Conservation (phyloP, 148 eudicot species). For the Camellia granthamiana region DNA sequence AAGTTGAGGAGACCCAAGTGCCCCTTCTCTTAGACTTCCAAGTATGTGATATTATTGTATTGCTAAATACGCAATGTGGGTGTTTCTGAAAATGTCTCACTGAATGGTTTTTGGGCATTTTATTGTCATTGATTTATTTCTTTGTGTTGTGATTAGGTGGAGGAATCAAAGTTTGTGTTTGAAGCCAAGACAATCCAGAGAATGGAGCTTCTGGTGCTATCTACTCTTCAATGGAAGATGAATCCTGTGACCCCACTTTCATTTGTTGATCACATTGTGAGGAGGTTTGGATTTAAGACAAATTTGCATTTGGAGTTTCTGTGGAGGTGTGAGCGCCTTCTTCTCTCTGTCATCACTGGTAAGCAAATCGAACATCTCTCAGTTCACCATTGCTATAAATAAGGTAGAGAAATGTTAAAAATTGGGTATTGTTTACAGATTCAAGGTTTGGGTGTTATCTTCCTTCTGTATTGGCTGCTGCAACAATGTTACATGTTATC, state of each 20-base stretch:
- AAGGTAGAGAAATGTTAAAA: neutral
- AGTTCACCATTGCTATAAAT: neutral
- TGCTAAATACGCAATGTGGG: slow-evolving; percentile 12
- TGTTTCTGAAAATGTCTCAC: slow-evolving; percentile 32
- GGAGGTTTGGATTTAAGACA: slow-evolving; percentile 47
- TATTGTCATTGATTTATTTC: slow-evolving; percentile 11
- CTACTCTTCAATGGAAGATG: slow-evolving; percentile 78
- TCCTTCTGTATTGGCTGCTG: slow-evolving; percentile 74
- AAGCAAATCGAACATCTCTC: slow-evolving; percentile 25
- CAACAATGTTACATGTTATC: slow-evolving; percentile 53
- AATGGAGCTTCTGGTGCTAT: slow-evolving; percentile 81
- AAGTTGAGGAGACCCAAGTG: slow-evolving; percentile 69
- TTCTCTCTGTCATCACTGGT: slow-evolving; percentile 58
- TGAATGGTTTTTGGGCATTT: neutral
- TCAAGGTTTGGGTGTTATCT: slow-evolving; percentile 45
- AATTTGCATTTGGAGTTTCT: slow-evolving; percentile 46
- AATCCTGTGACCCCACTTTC: slow-evolving; percentile 77
- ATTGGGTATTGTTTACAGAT: slow-evolving; percentile 40
- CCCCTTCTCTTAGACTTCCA: slow-evolving; percentile 68
- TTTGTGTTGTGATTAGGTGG: slow-evolving; percentile 44
- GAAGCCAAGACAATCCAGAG: slow-evolving; percentile 70
- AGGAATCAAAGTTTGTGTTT: slow-evolving; percentile 48
- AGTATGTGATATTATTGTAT: slow-evolving; percentile 37
- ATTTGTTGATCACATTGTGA: slow-evolving; percentile 52
- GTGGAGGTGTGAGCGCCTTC: slow-evolving; percentile 48